Base-by-base conservation (phyloP, 1,139 yeast species). In the Scheffersomyces titani region DNA sequence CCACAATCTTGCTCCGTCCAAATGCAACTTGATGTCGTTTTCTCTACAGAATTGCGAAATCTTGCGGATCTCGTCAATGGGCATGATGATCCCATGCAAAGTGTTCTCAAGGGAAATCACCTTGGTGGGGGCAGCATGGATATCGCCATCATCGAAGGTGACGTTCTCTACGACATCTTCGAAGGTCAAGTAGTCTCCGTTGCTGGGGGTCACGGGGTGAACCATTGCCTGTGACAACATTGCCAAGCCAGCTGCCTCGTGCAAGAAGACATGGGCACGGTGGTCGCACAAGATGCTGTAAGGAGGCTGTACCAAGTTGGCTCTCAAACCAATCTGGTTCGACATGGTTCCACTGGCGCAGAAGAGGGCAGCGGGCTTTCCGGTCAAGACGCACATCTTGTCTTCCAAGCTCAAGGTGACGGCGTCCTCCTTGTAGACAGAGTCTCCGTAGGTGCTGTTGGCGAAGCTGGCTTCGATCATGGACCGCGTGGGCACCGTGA, bases 401-500 rank as follows among this genome's bases (percentile, higher is more conserved):
- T 64, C 52, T 61, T 79, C 82, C 53, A 79, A 66, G 40, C 64
- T 60, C 40, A 65, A 64, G 18, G 83, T 79, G 21, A 74, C 63
- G 1, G 59, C 65, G 60, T 79, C 83, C 62, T 79, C 83, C 58
- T 77, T 72, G 65, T 79, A 78, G 3, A 79, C 83, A 1, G 82
- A 69, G 61, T 79, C 83, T 3, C 83, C 83, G 22, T 57, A 59
- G 21, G 63, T 73, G 50, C 63, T 54, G 13, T 56, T 51, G 11
- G 21, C 40, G 36, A 58, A 50, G 30, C 54, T 55, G 49, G 91
- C 88, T 57, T 79, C 78, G 52, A 88, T 70, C 97, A 93, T 92
- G 53, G 85, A 77, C 56, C 80, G 80, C 2, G 97, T 89, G 46
- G 98, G 98, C 13, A 92, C 91, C 11, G 98, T 93, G 83, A 93